These are phyloP conservation scores for Suillus sp. DNA, from an alignment of 768 basidiomycete genomes.

Conservation along the genomic window DNA sequence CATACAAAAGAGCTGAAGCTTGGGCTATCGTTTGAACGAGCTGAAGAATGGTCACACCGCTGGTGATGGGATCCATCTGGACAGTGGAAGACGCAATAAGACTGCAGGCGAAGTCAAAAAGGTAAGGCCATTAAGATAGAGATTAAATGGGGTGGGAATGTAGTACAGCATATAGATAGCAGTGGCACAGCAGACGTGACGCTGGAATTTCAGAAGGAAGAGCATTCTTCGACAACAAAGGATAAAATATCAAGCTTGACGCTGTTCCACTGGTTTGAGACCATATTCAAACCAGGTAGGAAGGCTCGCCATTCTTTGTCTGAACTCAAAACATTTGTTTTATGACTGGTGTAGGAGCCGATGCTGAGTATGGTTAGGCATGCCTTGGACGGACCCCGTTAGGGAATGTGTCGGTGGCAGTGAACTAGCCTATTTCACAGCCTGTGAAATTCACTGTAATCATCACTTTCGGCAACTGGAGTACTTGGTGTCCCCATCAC, in stretches of 20 bases:
- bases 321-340: neutral
- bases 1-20: neutral
- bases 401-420: conserved; percentile 4
- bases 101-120: too few species aligned
- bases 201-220: too few species aligned
- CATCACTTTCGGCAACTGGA: neutral
- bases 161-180: too few species aligned
- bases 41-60: neutral
- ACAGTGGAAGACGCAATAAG: too few species aligned
- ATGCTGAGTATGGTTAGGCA: neutral
- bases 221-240: too few species aligned
- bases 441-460: neutral
- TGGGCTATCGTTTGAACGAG: neutral
- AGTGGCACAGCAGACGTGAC: too few species aligned
- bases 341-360: neutral
- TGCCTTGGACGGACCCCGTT: neutral
- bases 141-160: too few species aligned
- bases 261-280: too few species aligned
- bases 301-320: too few species aligned
- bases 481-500: neutral
- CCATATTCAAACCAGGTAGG: too few species aligned
- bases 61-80: conserved; percentile 1
- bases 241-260: too few species aligned
- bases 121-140: too few species aligned
- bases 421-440: neutral